Percentiles rank a stretch among this genome's conserved stretches.
These are phyloP conservation scores for Bryopsis sp. DNA, from an alignment of 139 green algal genomes.

Conservation along the genomic window DNA sequence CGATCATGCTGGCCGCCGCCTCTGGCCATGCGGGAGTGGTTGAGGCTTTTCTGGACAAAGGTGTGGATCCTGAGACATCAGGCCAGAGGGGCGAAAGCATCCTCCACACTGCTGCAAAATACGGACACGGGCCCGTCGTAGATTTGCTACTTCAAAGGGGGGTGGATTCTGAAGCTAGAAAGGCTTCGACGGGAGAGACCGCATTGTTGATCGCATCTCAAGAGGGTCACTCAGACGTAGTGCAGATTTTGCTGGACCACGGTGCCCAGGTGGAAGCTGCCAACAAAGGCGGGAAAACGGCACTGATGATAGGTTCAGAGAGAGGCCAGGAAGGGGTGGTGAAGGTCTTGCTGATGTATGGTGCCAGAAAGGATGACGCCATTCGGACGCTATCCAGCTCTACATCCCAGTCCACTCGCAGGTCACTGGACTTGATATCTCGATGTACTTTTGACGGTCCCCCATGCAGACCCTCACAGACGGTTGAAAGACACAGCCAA, in stretches of 20 bases:
- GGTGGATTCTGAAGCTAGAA: not conserved
- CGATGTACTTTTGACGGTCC: too few species aligned
- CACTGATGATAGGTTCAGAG: not conserved
- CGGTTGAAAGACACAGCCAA: too few species aligned
- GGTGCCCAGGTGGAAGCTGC: slow-evolving; percentile 9
- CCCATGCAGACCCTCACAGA: too few species aligned
- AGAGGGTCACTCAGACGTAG: slow-evolving; percentile 21
- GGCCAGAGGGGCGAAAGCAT: not conserved
- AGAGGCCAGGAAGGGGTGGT: not conserved
- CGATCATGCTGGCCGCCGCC: slow-evolving; percentile 19
- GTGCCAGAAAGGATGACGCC: not conserved
- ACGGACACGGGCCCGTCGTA: slow-evolving; percentile 15
- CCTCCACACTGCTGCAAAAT: slow-evolving; percentile 3
- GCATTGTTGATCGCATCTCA: slow-evolving; percentile 16
- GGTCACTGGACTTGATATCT: too few species aligned
- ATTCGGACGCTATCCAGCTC: not conserved
- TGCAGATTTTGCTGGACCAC: slow-evolving; percentile 6
- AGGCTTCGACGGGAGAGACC: not conserved
- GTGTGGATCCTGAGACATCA: not conserved
- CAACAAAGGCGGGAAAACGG: not conserved
- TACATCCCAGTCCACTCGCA: too few species aligned
- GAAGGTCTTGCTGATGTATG: not conserved
- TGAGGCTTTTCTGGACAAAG: slow-evolving; percentile 1
- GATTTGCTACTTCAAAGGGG: not conserved
- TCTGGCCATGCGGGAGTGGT: slow-evolving; percentile 14